Evolutionary conservation across 441 rosid species (phyloP).

Genomic region (Croton setiger): DNA sequence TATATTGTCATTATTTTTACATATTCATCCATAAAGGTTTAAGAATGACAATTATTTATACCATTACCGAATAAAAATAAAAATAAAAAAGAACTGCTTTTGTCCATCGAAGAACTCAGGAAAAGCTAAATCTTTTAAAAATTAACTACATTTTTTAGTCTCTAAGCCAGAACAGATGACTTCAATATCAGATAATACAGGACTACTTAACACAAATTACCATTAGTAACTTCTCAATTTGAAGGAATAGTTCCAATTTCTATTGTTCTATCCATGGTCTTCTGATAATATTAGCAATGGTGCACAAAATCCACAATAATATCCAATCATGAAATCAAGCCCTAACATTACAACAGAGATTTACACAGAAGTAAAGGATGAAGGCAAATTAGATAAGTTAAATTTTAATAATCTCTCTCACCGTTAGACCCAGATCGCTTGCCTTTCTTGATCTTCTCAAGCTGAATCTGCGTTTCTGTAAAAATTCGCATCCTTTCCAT

Average conservation of each 20-base stretch:
- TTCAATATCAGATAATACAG: not conserved
- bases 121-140: not conserved
- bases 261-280: constrained; percentile 5
- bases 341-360: constrained; percentile 19
- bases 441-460: constrained; percentile 66
- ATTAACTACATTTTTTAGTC: not conserved
- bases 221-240: not conserved
- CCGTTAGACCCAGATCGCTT: constrained; percentile 60
- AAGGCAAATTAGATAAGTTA: not conserved
- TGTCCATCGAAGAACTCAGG: not conserved
- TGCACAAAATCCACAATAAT: constrained; percentile 11
- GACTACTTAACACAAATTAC: not conserved
- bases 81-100: not conserved
- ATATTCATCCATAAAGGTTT: not conserved
- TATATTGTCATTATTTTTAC: not conserved
- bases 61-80: not conserved
- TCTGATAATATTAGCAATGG: constrained; percentile 8
- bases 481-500: constrained; percentile 90
- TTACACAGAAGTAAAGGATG: constrained; percentile 10
- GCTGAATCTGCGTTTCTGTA: constrained; percentile 90
- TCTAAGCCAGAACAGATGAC: not conserved
- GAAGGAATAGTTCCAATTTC: not conserved
- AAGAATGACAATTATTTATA: not conserved
- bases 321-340: constrained; percentile 7
- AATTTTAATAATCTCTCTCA: constrained; percentile 36